These are phyloP conservation scores for Aspergillus wentii DNA, from an alignment of 495 filamentous ascomycete species.

Conservation along the genomic window DNA sequence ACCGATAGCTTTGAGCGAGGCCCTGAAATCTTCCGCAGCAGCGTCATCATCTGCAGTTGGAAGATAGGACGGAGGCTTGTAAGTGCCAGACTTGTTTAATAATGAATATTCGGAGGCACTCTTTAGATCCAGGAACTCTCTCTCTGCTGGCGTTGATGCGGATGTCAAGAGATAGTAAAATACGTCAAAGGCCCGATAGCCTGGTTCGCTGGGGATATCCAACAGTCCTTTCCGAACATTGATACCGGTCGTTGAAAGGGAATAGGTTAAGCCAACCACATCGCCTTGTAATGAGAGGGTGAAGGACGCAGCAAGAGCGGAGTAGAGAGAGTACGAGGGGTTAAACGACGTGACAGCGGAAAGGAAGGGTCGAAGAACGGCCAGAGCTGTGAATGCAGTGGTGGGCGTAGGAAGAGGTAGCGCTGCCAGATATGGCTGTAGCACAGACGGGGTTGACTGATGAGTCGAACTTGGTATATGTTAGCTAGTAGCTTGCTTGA, in stretches of 20 bases:
- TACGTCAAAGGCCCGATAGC: slow-evolving; percentile 93
- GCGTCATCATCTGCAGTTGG: slow-evolving; percentile 92
- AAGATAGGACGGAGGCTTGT: slow-evolving; percentile 81
- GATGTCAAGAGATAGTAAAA: slow-evolving; percentile 95
- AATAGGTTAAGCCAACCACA: slow-evolving; percentile 67
- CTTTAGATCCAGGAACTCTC: slow-evolving; percentile 85
- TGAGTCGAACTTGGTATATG: slow-evolving; percentile 66
- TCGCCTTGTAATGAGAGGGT: slow-evolving; percentile 78
- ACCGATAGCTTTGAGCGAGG: slow-evolving; percentile 78
- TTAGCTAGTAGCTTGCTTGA: slow-evolving; percentile 13
- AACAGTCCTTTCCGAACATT: slow-evolving; percentile 79
- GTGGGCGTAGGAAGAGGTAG: slow-evolving; percentile 74
- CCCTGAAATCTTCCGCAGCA: slow-evolving; percentile 86
- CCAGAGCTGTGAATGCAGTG: slow-evolving; percentile 67
- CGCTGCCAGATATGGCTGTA: slow-evolving; percentile 74
- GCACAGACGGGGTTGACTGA: slow-evolving; percentile 76
- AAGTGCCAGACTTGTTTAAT: slow-evolving; percentile 78
- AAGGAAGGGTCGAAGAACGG: slow-evolving; percentile 78
- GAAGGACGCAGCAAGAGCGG: slow-evolving; percentile 72
- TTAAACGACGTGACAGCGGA: slow-evolving; percentile 85
- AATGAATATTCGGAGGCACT: slow-evolving; percentile 72
- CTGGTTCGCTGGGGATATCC: slow-evolving; percentile 70
- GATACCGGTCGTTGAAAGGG: slow-evolving; percentile 82
- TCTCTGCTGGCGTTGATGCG: slow-evolving; percentile 82
- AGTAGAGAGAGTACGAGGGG: slow-evolving; percentile 76